Conservation (phyloP, 306 rosid species). For the Gynostemma pentaphyllum region DNA sequence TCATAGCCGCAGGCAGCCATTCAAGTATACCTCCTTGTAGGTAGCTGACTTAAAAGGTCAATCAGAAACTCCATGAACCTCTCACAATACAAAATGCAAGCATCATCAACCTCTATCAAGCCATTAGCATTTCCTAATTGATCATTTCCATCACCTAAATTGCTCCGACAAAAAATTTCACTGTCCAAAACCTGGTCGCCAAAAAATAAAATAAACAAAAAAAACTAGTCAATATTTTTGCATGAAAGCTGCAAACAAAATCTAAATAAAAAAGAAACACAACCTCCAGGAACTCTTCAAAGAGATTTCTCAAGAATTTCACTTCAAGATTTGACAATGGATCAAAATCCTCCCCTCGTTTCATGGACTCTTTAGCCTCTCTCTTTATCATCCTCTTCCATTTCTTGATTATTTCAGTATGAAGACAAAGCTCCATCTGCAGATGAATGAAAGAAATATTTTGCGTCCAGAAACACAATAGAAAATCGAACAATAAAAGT, state of each 20-base stretch:
- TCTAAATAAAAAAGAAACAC: neutral
- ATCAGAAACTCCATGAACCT: slow-evolving; percentile 97
- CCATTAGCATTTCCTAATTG: slow-evolving; percentile 28
- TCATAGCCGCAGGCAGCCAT: neutral
- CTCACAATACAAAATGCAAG: slow-evolving; percentile 90
- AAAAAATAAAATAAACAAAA: slow-evolving; percentile 9
- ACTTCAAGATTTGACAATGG: slow-evolving; percentile 61
- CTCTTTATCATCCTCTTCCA: slow-evolving; percentile 86
- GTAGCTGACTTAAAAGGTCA: slow-evolving; percentile 95
- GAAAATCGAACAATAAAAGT: slow-evolving; percentile 3
- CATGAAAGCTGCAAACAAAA: slow-evolving; percentile 9
- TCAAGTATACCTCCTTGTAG: slow-evolving; percentile 70
- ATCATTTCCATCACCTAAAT: slow-evolving; percentile 25
- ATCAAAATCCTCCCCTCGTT: slow-evolving; percentile 50
- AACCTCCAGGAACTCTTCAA: slow-evolving; percentile 91
- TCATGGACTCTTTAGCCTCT: slow-evolving; percentile 52
- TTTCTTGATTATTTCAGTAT: slow-evolving; percentile 72
- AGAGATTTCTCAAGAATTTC: slow-evolving; percentile 63
- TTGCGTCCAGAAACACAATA: no score
- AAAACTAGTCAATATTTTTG: neutral
- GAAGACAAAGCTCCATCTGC: slow-evolving; percentile 93
- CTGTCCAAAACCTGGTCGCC: slow-evolving; percentile 60
- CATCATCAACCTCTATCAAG: slow-evolving; percentile 43
- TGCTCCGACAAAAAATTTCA: slow-evolving; percentile 40
- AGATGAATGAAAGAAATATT: neutral